Percentiles rank a stretch among this genome's conserved stretches.
Conservation (phyloP, 1,284 basidiomycete species). For the Ganoderma boninense region DNA sequence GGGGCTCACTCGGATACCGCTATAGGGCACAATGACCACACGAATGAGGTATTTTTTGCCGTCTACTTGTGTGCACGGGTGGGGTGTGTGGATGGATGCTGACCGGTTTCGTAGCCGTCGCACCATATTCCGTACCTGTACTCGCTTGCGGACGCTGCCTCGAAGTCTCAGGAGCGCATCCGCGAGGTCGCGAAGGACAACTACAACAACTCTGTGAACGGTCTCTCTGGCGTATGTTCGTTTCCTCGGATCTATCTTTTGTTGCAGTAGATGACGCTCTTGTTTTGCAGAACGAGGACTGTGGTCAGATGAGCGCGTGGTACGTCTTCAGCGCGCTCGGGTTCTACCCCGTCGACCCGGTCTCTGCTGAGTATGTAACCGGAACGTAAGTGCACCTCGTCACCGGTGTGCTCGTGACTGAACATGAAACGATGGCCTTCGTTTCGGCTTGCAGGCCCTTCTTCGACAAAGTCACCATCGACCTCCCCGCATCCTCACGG, state of each 20-base stretch:
- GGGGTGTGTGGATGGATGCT: not conserved
- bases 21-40: slow-evolving; percentile 81
- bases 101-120: slow-evolving; percentile 60
- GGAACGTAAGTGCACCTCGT: slow-evolving; percentile 56
- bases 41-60: slow-evolving; percentile 68
- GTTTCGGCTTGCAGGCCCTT: slow-evolving; percentile 56
- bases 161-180: slow-evolving; percentile 75
- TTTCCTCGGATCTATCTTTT: too few relatives aligned
- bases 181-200: slow-evolving; percentile 68
- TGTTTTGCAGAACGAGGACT: slow-evolving; percentile 78
- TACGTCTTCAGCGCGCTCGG: slow-evolving; percentile 85
- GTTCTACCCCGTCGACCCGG: slow-evolving; percentile 88
- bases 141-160: slow-evolving; percentile 71
- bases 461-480: slow-evolving; percentile 64
- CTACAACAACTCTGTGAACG: slow-evolving; percentile 75
- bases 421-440: too few relatives aligned
- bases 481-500: slow-evolving; percentile 40
- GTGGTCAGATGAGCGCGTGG: slow-evolving; percentile 91
- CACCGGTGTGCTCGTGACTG: too few relatives aligned
- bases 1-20: too few relatives aligned
- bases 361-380: slow-evolving; percentile 76
- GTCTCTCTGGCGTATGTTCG: slow-evolving; percentile 57
- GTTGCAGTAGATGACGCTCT: not conserved
- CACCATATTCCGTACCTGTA: slow-evolving; percentile 89
- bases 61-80: too few relatives aligned